These are phyloP conservation scores for Posidonia oceanica DNA, from an alignment of 116 monocot genomes.

Conservation along the genomic window DNA sequence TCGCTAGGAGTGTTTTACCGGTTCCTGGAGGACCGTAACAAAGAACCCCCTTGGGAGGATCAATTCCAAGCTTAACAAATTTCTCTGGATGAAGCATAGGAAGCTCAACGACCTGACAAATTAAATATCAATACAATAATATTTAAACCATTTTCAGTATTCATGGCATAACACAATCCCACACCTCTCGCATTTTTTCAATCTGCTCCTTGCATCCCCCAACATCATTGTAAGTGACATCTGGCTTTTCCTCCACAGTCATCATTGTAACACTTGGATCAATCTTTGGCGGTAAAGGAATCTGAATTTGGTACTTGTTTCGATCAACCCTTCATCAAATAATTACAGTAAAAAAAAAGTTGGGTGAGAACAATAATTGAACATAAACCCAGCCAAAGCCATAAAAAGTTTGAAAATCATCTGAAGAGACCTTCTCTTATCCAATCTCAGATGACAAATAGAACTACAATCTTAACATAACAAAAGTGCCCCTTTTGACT, in stretches of 20 bases:
- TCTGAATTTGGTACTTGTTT: constrained; percentile 94
- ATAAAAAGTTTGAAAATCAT: too few relatives aligned
- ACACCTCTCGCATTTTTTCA: constrained; percentile 87
- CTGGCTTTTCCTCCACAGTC: constrained; percentile 95
- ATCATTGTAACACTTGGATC: constrained; percentile 98
- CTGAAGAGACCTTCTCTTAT: too few relatives aligned
- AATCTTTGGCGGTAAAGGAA: constrained; percentile 93
- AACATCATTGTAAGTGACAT: constrained; percentile 94
- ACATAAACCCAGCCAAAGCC: background rate
- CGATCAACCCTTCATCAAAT: constrained; percentile 63
- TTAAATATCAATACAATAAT: background rate
- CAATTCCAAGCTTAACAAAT: constrained; percentile 96
- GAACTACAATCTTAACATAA: too few relatives aligned
- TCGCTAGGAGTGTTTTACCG: constrained; percentile 90
- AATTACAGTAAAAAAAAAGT: background rate
- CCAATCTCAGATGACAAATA: too few relatives aligned
- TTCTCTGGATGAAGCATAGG: constrained; percentile 99
- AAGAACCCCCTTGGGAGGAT: constrained; percentile 94
- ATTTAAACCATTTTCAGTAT: too few relatives aligned
- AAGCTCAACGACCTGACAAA: constrained; percentile 70
- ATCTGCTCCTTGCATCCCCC: constrained; percentile 96
- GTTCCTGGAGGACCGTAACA: constrained; percentile 96
- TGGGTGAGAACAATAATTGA: background rate
- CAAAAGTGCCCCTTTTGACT: too few relatives aligned
- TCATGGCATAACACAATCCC: background rate